Percentiles rank a stretch among this genome's conserved stretches.
Evolutionary conservation across 2,329 filamentous ascomycete species (phyloP).

Genomic region (Ampelomyces quisqualis): DNA sequence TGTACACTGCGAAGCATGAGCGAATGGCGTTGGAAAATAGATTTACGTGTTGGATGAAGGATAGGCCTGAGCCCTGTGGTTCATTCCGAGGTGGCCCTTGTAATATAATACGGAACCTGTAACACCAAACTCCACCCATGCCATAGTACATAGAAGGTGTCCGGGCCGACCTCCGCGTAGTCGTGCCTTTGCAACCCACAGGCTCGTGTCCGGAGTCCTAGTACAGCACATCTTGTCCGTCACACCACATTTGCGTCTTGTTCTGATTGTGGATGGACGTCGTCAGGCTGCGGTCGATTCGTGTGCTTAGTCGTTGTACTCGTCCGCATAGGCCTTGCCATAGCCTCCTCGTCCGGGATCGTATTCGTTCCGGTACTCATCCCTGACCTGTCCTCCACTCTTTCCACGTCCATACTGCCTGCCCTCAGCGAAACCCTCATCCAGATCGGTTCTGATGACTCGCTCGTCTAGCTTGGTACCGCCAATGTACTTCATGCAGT

Average conservation of each 20-base stretch:
- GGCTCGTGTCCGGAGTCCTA: background rate
- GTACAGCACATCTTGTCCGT: too few relatives aligned
- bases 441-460: constrained; percentile 90
- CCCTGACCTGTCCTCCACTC: constrained; percentile 92
- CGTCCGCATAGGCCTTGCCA: constrained; percentile 62
- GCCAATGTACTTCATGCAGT: constrained; percentile 98
- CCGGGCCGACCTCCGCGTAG: background rate
- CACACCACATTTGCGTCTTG: too few relatives aligned
- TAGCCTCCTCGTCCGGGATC: constrained; percentile 92
- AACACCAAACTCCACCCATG: constrained; percentile 24
- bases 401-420: constrained; percentile 94
- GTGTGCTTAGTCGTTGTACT: constrained; percentile 36
- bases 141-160: constrained; percentile 7
- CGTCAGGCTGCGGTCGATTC: too few relatives aligned
- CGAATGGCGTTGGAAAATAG: constrained; percentile 11
- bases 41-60: constrained; percentile 3
- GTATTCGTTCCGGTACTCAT: constrained; percentile 96
- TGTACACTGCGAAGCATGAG: constrained; percentile 8
- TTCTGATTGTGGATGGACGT: too few relatives aligned
- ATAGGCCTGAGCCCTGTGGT: constrained; percentile 4
- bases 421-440: constrained; percentile 94
- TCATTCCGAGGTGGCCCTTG: background rate
- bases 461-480: constrained; percentile 98
- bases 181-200: background rate
- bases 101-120: background rate